Conservation (phyloP, 2,329 filamentous ascomycete genomes). For the Aspergillus neoniger region DNA sequence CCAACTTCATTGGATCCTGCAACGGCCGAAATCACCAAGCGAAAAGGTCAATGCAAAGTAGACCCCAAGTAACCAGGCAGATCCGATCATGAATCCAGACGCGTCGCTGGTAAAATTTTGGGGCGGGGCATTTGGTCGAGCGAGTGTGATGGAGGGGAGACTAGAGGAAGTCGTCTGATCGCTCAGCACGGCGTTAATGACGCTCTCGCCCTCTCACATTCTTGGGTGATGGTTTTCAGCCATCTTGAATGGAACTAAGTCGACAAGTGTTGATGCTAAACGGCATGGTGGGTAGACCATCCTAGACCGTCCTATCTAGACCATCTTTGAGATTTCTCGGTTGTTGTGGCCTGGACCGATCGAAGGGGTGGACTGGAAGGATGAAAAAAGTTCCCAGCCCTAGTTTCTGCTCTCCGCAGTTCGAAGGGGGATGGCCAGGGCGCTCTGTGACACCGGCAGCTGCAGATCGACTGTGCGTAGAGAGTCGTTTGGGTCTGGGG, state of each 20-base stretch:
- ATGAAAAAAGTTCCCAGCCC: conserved; percentile 10
- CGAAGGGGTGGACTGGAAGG: not conserved
- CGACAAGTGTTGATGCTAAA: not conserved
- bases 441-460: conserved; percentile 7
- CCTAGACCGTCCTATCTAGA: not conserved
- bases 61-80: not conserved
- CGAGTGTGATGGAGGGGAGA: conserved; percentile 10
- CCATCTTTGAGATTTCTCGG: not conserved
- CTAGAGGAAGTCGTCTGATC: conserved; percentile 14
- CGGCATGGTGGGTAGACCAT: not conserved
- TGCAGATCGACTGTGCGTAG: conserved; percentile 19
- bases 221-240: not conserved
- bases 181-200: not conserved
- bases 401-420: conserved; percentile 3
- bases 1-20: conserved; percentile 3
- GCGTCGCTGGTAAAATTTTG: not conserved
- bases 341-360: not conserved
- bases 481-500: conserved; percentile 13
- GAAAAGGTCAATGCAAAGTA: not conserved
- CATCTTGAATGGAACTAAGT: not conserved
- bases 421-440: not conserved
- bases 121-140: not conserved
- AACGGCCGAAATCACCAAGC: not conserved
- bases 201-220: not conserved
- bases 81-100: not conserved